Conservation (phyloP, 75 land plant species). For the Picea glauca region DNA sequence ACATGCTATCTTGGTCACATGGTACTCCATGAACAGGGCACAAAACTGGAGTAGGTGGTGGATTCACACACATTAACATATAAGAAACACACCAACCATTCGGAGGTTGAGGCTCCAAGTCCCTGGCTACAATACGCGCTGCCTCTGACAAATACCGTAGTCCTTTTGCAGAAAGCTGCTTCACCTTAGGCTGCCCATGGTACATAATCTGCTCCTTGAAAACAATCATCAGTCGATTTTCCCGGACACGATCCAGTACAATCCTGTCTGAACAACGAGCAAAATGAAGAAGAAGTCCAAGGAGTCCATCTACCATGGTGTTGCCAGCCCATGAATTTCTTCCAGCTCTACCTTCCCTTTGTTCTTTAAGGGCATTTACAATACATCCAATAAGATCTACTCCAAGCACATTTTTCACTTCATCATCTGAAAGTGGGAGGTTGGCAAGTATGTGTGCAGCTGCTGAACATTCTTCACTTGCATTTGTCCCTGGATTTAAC, state of each 20-base stretch:
- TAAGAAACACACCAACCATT: conserved; percentile 16
- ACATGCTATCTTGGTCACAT: conserved; percentile 36
- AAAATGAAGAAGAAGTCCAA: conserved; percentile 53
- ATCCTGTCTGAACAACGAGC: conserved; percentile 25
- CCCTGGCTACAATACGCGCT: conserved; percentile 9
- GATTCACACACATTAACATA: conserved; percentile 22
- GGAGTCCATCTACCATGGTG: conserved; percentile 45
- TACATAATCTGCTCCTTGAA: conserved; percentile 32
- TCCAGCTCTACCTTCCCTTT: conserved; percentile 11
- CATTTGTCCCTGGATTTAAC: conserved; percentile 12
- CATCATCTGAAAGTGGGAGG: conserved; percentile 36
- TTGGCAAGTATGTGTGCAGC: conserved; percentile 51
- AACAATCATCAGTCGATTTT: conserved; percentile 30
- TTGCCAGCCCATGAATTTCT: conserved; percentile 10
- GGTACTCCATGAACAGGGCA: conserved; percentile 40
- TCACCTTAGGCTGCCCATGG: conserved; percentile 25
- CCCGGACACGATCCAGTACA: conserved; percentile 26
- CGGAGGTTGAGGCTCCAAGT: conserved; percentile 16
- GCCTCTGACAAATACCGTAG: conserved; percentile 39
- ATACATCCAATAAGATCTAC: conserved; percentile 35
- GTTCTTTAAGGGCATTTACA: conserved; percentile 24
- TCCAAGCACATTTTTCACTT: conserved; percentile 39
- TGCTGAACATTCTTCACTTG: conserved; percentile 29
- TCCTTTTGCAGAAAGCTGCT: conserved; percentile 43
- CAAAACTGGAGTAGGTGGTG: conserved; percentile 6